phyloP scores from a whole-genome alignment of 2,329 filamentous ascomycete genomes.

The Alternaria conjuncta region DNA sequence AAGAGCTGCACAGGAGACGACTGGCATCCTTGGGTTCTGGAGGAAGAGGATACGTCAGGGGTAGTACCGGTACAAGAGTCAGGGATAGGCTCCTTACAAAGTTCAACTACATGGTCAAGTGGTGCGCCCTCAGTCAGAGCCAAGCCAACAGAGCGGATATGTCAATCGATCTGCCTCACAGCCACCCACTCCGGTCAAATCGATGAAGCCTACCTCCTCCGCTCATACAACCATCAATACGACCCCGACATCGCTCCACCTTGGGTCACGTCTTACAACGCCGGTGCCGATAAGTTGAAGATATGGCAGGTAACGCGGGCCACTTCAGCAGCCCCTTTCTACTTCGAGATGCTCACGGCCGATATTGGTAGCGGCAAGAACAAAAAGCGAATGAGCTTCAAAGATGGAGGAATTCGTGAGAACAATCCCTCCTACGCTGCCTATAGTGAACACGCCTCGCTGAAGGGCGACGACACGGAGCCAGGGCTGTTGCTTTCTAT shows the following conservation, averaged over 20 bases:
- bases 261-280: conserved; percentile 58
- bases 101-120: conserved; percentile 29
- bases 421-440: conserved; percentile 59
- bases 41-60: conserved; percentile 7
- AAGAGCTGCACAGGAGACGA: conserved; percentile 52
- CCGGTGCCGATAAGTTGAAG: conserved; percentile 53
- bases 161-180: conserved; percentile 56
- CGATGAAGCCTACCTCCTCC: conserved; percentile 56
- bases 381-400: conserved; percentile 49
- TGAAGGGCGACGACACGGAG: conserved; percentile 52
- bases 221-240: conserved; percentile 57
- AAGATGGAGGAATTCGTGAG: conserved; percentile 59
- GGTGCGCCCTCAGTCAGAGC: conserved; percentile 4
- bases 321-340: conserved; percentile 61
- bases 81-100: conserved; percentile 16
- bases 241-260: conserved; percentile 48
- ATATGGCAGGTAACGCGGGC: conserved; percentile 62
- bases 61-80: too few relatives aligned
- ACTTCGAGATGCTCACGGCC: conserved; percentile 57
- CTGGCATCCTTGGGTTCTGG: conserved; percentile 51
- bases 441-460: conserved; percentile 54
- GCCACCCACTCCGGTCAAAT: conserved; percentile 57
- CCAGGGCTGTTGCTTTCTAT: conserved; percentile 56
- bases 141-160: conserved; percentile 41
- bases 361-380: conserved; percentile 48